These are phyloP conservation scores for Phycomyces blakesleeanus DNA, from an alignment of 192 early-diverging fungal genomes.

Conservation along the genomic window DNA sequence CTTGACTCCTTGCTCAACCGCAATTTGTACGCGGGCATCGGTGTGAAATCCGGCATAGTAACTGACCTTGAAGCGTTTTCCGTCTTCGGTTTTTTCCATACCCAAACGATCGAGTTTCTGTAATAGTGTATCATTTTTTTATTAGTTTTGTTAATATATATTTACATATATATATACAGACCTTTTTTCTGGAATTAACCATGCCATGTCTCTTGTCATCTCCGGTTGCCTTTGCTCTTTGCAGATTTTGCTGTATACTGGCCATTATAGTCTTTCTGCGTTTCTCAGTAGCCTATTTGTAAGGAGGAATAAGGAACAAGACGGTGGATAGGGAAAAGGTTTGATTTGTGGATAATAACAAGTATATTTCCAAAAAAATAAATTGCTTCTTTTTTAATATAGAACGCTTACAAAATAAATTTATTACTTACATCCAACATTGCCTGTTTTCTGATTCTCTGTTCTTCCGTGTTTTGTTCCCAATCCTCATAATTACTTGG, in stretches of 20 bases:
- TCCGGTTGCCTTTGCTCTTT: conserved; percentile 67
- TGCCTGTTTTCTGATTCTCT: conserved; percentile 63
- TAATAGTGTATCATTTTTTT: too few relatives aligned
- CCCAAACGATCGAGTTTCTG: conserved; percentile 67
- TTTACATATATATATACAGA: too few relatives aligned
- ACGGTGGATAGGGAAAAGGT: too few relatives aligned
- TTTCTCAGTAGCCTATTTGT: conserved; percentile 52
- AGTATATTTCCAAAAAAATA: too few relatives aligned
- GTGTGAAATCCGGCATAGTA: conserved; percentile 55
- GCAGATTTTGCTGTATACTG: conserved; percentile 73
- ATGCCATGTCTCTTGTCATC: conserved; percentile 80
- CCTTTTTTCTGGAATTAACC: conserved; percentile 76
- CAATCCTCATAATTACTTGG: conserved; percentile 87
- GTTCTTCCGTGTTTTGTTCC: conserved; percentile 69
- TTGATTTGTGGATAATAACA: too few relatives aligned
- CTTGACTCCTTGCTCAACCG: conserved; percentile 53
- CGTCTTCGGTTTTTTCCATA: conserved; percentile 61
- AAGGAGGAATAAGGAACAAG: neutral
- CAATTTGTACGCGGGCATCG: conserved; percentile 49
- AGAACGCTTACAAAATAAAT: too few relatives aligned
- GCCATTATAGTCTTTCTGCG: conserved; percentile 71
- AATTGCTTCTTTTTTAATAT: too few relatives aligned
- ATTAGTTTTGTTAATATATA: too few relatives aligned
- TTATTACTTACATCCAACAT: conserved; percentile 41
- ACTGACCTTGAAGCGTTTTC: conserved; percentile 65